Conservation (phyloP, 305 asterid genomes). For the Nicotiana rustica region DNA sequence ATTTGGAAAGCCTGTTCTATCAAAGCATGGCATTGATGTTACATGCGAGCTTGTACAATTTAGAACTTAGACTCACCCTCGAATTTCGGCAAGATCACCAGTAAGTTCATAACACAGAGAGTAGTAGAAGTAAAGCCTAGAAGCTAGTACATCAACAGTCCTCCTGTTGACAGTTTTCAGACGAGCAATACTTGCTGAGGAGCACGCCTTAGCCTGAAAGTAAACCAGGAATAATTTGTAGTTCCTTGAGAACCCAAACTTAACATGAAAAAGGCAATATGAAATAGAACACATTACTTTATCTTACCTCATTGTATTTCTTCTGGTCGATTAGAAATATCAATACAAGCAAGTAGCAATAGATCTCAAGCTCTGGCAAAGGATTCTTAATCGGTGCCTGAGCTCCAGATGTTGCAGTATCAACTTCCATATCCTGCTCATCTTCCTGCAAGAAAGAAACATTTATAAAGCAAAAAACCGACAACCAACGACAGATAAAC, state of each 20-base stretch:
- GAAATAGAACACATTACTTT: conserved; percentile 9
- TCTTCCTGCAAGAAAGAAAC: conserved; percentile 60
- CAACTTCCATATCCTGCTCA: conserved; percentile 83
- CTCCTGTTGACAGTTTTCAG: conserved; percentile 66
- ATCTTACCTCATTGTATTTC: conserved; percentile 71
- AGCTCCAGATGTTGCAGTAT: conserved; percentile 68
- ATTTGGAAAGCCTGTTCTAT: neutral
- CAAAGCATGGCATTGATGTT: neutral
- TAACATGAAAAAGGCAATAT: conserved; percentile 27
- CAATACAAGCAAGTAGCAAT: conserved; percentile 79
- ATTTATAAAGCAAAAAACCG: conserved; percentile 1
- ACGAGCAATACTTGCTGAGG: conserved; percentile 80
- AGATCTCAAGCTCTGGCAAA: conserved; percentile 87
- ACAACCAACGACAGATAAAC: neutral
- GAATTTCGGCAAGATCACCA: conserved; percentile 77
- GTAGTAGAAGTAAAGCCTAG: conserved; percentile 82
- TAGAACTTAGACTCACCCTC: conserved; percentile 61
- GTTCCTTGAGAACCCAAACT: neutral
- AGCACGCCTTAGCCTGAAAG: conserved; percentile 79
- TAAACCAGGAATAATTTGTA: conserved; percentile 37
- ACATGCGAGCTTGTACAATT: neutral
- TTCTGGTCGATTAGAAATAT: conserved; percentile 84
- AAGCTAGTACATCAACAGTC: conserved; percentile 84
- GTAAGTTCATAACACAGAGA: conserved; percentile 83
- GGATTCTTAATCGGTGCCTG: conserved; percentile 69